Conservation (phyloP, 805 yeast species). For the Sungouiella blattae region DNA sequence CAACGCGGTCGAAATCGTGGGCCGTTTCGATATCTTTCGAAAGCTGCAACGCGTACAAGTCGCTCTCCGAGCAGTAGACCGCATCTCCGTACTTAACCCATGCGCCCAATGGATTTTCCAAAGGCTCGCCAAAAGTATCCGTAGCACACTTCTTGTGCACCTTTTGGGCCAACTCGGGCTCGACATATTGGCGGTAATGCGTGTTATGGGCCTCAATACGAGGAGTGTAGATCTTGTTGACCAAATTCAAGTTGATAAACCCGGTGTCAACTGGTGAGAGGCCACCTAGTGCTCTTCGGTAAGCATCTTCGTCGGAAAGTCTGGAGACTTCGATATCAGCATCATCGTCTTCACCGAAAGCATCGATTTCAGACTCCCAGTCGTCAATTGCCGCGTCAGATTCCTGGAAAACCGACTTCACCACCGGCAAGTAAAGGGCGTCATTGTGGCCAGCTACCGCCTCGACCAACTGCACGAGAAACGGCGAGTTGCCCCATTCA, state of each 20-base stretch:
- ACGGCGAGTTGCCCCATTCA: constrained; percentile 12
- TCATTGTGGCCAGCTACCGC: constrained; percentile 13
- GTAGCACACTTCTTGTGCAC: constrained; percentile 20
- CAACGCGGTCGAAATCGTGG: constrained; percentile 57
- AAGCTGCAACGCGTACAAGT: constrained; percentile 75
- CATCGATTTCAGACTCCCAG: constrained; percentile 13
- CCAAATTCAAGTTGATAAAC: constrained; percentile 42
- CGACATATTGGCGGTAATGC: constrained; percentile 38
- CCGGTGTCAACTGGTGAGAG: constrained; percentile 7
- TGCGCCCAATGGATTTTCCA: constrained; percentile 23
- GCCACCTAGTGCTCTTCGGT: not conserved
- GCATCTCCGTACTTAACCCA: constrained; percentile 54
- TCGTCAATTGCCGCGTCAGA: constrained; percentile 2
- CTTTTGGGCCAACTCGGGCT: constrained; percentile 20
- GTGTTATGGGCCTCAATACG: constrained; percentile 62
- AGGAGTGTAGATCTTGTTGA: constrained; percentile 53
- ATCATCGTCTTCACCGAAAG: constrained; percentile 2
- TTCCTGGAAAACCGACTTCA: constrained; percentile 4
- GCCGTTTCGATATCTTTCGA: constrained; percentile 27
- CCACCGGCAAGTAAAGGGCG: constrained; percentile 6
- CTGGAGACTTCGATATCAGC: not conserved
- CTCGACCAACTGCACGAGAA: constrained; percentile 13
- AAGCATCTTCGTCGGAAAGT: constrained; percentile 1
- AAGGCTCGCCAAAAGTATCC: constrained; percentile 33
- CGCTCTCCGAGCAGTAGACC: constrained; percentile 63